phyloP scores from a whole-genome alignment of 306 rosid species.

The Abrus pulchellus region DNA sequence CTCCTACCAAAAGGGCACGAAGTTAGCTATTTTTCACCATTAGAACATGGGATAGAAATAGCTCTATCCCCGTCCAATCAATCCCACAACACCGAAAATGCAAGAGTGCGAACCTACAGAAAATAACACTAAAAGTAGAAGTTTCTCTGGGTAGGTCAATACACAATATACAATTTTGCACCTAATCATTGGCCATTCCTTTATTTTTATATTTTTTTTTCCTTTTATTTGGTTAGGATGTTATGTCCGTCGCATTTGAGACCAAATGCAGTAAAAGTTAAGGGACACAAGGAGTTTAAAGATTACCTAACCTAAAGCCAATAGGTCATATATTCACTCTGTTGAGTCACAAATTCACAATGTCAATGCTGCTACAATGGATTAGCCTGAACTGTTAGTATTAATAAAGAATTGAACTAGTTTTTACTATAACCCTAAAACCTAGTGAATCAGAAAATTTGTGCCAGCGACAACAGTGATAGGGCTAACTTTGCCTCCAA shows the following conservation, averaged over 20 bases:
- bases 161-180: not conserved
- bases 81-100: not conserved
- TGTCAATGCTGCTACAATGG: not conserved
- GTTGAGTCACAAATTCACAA: constrained; percentile 9
- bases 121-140: not conserved
- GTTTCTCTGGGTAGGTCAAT: not conserved
- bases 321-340: not conserved
- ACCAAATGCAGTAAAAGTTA: not conserved
- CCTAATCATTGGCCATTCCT: not conserved
- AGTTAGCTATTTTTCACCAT: not conserved
- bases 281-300: constrained; percentile 6
- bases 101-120: not conserved
- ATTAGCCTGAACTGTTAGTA: not conserved
- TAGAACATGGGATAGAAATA: constrained; percentile 7
- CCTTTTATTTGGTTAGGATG: not conserved
- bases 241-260: not conserved
- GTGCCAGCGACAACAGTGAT: not conserved
- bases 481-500: constrained; percentile 16
- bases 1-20: not conserved
- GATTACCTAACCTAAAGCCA: not conserved
- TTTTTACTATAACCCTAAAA: not conserved
- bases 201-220: not conserved
- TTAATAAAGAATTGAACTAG: not conserved
- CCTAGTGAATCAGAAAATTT: constrained; percentile 8
- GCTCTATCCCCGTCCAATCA: constrained; percentile 9